Evolutionary conservation across 2,329 filamentous ascomycete species (phyloP).

Genomic region (Pseudogymnoascus destructans): DNA sequence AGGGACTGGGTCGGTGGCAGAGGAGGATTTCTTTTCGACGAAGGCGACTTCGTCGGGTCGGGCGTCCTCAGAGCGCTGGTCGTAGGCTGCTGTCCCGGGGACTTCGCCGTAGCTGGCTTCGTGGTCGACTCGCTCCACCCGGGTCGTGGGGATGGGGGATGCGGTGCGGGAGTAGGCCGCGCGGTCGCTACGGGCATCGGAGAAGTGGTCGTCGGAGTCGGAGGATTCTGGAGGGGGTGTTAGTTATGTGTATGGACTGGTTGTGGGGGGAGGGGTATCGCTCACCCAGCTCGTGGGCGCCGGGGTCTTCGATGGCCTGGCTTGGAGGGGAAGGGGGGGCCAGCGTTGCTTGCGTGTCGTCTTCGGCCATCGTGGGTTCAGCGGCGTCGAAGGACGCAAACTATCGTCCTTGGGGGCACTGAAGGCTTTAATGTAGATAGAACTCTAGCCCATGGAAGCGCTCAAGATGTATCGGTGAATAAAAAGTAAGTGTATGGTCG

Average conservation of each 20-base stretch:
- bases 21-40: constrained; percentile 13
- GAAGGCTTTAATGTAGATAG: not conserved
- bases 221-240: constrained; percentile 34
- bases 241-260: not conserved
- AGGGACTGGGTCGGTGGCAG: constrained; percentile 11
- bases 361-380: constrained; percentile 21
- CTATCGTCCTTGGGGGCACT: not conserved
- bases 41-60: constrained; percentile 45
- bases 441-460: not conserved
- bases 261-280: constrained; percentile 8
- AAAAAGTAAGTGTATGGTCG: not conserved
- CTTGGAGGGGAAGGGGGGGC: constrained; percentile 23
- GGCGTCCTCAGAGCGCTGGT: constrained; percentile 42
- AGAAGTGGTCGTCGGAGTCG: constrained; percentile 58
- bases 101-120: constrained; percentile 48
- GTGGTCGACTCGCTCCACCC: constrained; percentile 46
- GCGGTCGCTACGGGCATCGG: constrained; percentile 46
- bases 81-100: constrained; percentile 45
- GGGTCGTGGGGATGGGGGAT: constrained; percentile 44
- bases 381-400: not conserved
- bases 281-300: constrained; percentile 47
- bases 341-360: constrained; percentile 28
- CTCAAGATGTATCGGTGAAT: not conserved
- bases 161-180: constrained; percentile 29
- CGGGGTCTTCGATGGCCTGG: constrained; percentile 36